Evolutionary conservation across 345 rosid genomes (phyloP), one percentile per base, ranked within the genome.

Genomic region (Brassica rapa): DNA sequence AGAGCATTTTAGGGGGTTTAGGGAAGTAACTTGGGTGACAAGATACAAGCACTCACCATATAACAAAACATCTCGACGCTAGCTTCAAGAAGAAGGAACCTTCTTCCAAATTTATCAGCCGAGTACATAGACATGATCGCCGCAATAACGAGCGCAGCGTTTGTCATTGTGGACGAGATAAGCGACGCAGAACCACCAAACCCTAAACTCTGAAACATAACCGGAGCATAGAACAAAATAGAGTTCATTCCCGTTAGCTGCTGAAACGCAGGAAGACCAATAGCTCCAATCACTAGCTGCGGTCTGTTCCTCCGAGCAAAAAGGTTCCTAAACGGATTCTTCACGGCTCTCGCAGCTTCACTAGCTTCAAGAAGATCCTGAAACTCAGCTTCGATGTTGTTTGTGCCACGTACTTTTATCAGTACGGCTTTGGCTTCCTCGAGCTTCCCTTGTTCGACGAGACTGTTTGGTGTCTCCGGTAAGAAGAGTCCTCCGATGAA

Each of bases 171-270:
- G 12, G 97, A 85, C 0, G 97, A 88, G 43, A 84, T 82, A 9
- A 93, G 88, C 16, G 98, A 72, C 8, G 98, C 88, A 0, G 78
- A 85, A 0, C 93, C 87, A 49, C 96, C 97, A 21, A 93, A 88
- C 4, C 98, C 97, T 66, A 93, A 75, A 76, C 89, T 93, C 74
- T 93, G 98, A 66, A 90, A 91, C 78, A 93, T 84, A 68, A 91
- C 93, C 0, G 95, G 97, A 64, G 95, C 95, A 68, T 93, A 93
- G 79, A 91, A 93, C 68, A 93, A 85, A 63, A 93, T 91, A 11
- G 94, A 91, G 80, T 91, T 91, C 88, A 86, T 93, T 21, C 93
- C 97, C 0, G 97, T 93, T 49, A 93, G 84, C 70, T 93, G 95
- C 68, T 91, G 98, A 68, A 91, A 93, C 29, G 91, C 91, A 0